Evolutionary conservation across 305 asterid genomes (phyloP), one percentile per base, ranked within the genome.

Genomic region (Fraxinus floribunda): DNA sequence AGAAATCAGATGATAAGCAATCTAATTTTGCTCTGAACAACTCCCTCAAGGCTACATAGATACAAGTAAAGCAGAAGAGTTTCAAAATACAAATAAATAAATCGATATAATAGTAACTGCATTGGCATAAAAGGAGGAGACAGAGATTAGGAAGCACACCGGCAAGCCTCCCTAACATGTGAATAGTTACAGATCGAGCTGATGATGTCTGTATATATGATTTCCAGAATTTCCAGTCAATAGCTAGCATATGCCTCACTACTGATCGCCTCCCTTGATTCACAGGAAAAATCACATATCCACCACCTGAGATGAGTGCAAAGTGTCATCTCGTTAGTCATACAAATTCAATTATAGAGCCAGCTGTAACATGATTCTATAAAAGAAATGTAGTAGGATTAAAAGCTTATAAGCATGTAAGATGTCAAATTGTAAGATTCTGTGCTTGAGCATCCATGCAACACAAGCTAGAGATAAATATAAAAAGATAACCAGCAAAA

Each of bases 161-260:
- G 79, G 98, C 90, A 62, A 96, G 92, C 89, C 95, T 94, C 86
- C 92, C 97, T 66, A 96, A 90, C 99, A 94, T 96, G 89, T 86
- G 79, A 83, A 96, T 92, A 66, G 99, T 94, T 85, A 96, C 91
- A 46, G 94, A 96, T 89, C 94, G 87, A 78, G 98, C 97, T 79
- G 94, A 90, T 75, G 98, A 94, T 78, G 91, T 84, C 79, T 84
- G 91, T 81, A 96, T 62, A 80, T 94, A 96, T 38, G 99, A 90
- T 86, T 87, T 96, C 98, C 98, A 94, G 85, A 84, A 93, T 87
- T 91, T 96, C 99, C 99, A 96, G 85, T 96, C 99, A 79, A 96
- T 93, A 83, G 99, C 97, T 89, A 96, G 98, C 99, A 96, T 96
- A 86, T 94, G 99, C 86, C 93, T 93, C 81, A 96, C 98, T 66